phyloP scores from a whole-genome alignment of 306 rosid species.

The Begonia peltatifolia region DNA sequence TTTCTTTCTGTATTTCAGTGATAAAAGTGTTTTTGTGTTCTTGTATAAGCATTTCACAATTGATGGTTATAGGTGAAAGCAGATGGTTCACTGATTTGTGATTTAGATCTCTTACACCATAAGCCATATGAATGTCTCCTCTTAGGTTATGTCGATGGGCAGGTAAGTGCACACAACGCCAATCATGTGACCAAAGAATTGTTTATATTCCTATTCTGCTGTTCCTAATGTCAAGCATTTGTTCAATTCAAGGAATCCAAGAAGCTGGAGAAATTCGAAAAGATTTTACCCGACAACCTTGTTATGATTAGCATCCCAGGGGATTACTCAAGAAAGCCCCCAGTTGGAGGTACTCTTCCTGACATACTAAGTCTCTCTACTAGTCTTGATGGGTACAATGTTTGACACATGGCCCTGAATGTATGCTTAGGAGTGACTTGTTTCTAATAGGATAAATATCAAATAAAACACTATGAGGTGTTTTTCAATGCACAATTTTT shows the following conservation, averaged over 20 bases:
- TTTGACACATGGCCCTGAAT: background rate
- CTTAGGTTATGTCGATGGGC: conserved; percentile 52
- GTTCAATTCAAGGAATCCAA: conserved; percentile 16
- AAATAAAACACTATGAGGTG: no score
- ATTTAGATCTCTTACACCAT: conserved; percentile 83
- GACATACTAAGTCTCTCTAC: background rate
- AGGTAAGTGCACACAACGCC: conserved; percentile 23
- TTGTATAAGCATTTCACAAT: conserved; percentile 12
- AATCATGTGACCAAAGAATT: no score
- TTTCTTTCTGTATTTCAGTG: conserved; percentile 3
- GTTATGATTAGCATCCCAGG: conserved; percentile 80
- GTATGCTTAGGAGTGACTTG: background rate
- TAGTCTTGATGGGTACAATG: background rate
- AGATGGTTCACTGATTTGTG: conserved; percentile 58
- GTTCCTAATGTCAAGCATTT: background rate
- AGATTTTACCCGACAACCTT: conserved; percentile 35
- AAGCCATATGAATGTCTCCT: conserved; percentile 82
- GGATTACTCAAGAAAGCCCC: conserved; percentile 93
- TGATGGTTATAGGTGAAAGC: conserved; percentile 53
- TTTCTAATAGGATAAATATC: no score
- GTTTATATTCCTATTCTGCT: no score
- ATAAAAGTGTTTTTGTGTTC: background rate
- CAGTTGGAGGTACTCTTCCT: conserved; percentile 49
- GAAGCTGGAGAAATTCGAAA: conserved; percentile 15
- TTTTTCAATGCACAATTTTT: no score